Conservation (phyloP, 345 rosid genomes). For the Bruguiera parviflora region DNA sequence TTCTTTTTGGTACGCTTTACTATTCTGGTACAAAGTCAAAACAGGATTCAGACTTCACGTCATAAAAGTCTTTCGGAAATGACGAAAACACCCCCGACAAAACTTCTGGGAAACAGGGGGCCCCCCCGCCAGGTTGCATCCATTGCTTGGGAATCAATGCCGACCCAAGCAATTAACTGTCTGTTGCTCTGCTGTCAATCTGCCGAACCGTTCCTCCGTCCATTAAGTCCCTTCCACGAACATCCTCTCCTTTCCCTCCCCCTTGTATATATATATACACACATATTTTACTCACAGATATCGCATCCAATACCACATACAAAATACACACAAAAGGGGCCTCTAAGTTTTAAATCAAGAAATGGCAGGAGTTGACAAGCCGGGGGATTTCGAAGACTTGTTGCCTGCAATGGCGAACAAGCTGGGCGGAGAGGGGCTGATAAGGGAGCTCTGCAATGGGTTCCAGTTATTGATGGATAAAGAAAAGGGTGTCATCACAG, state of each 20-base stretch:
- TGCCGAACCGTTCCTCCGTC: background rate
- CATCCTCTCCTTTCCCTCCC: background rate
- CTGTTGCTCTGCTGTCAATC: too few species aligned
- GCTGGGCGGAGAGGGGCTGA: conserved; percentile 53
- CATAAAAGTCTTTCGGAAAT: background rate
- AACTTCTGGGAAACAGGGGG: conserved; percentile 17
- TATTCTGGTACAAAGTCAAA: too few species aligned
- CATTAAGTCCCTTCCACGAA: background rate
- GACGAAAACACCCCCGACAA: conserved; percentile 23
- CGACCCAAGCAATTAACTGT: conserved; percentile 14
- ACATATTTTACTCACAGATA: too few species aligned
- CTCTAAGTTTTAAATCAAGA: too few species aligned
- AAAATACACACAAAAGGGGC: too few species aligned
- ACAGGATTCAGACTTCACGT: too few species aligned
- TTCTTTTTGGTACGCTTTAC: too few species aligned
- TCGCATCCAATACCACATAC: too few species aligned
- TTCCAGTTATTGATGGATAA: conserved; percentile 49
- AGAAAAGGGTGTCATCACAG: conserved; percentile 44
- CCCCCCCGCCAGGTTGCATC: background rate
- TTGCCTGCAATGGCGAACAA: conserved; percentile 53
- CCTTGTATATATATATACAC: too few species aligned
- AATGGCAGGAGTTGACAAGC: too few species aligned
- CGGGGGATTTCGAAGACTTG: conserved; percentile 26
- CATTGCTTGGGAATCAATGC: conserved; percentile 8
- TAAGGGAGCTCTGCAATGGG: conserved; percentile 50